Evolutionary conservation across 1,284 basidiomycete genomes (phyloP), one percentile per base, ranked within the genome.

Genomic region (Cryptococcus sp.): DNA sequence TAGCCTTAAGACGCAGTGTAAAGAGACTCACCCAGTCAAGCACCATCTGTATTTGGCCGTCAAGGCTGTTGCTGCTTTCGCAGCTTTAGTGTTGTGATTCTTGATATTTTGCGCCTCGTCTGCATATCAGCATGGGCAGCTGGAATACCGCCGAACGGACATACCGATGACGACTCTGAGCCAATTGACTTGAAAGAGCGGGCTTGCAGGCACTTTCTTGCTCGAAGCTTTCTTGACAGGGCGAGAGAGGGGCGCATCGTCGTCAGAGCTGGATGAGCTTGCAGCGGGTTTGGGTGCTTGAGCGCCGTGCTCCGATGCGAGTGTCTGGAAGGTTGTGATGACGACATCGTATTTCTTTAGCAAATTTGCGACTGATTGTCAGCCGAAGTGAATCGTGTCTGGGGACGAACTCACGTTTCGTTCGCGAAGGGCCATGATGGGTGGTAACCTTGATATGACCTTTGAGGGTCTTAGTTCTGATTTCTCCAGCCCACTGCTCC

Each of bases 21-120:
- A 3, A 25, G 34, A 37, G 11, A 59, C 67, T 53, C 47, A 72
- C 68, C 74, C 91, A 4, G 90, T 93, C 51, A 94, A 75, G 69
- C 87, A 90, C 91, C 91, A 94, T 44, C 89, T 81, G 69, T 82
- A 92, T 67, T 88, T 88, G 11, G 82, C 81, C 34, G 84, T 75
- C 10, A 98, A 78, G 1, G 80, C 86, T 54, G 83, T 88, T 55
- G 91, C 93, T 0, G 90, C 91, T 40, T 85, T 79, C 1, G 89
- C 85, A 25, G 82, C 81, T 69, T 91, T 88, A 0, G 93, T 90
- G 31, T 81, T 86, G 53, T 84, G 79, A 66, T 97, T 96, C 80
- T 98, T 98, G 78, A 98, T 98, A 65, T 88, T 92, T 68, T 98
- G 94, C 0, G 94, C 94, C 70, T 98, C 94, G 66, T 97, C 92